Evolutionary conservation across 1,284 basidiomycete genomes (phyloP), one percentile per base, ranked within the genome.

Genomic region (Papiliotrema terrestris): DNA sequence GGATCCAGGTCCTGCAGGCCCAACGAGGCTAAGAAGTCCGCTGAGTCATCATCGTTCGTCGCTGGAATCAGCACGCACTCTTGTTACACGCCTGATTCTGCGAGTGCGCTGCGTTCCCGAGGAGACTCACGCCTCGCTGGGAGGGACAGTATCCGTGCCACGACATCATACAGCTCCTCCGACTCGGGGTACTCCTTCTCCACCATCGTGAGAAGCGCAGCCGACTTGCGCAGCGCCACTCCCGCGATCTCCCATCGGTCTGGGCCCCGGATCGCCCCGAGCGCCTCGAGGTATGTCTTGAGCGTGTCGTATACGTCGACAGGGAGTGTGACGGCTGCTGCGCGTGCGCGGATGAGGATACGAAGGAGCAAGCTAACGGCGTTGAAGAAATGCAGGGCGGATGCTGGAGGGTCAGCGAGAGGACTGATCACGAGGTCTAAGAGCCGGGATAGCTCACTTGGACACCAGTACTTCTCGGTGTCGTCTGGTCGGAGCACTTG

Each of bases 341-440:
- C 35, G 46, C 59, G 41, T 54, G 52, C 11, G 45, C 59, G 26
- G 45, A 54, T 20, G 49, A 62, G 60, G 25, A 67, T 49, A 17
- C 64, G 58, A 2, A 71, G 44, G 11, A 69, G 60, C 6, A 71
- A 47, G 8, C 58, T 61, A 17, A 52, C 64, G 13, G 57, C 55
- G 41, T 65, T 65, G 23, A 65, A 66, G 44, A 72, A 61, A 49
- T 71, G 69, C 42, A 65, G 62, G 8, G 62, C 62, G 0, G 65
- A 61, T 45, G 69, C 70, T 72, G 56, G 8, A n/a, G n/a, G 6
- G 29, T 32, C 14, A 32, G 22, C 41, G 29, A 26, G 32, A 13
- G 11, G 1, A 4, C 22, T 1, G 26, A 2, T n/a, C n/a, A n/a
- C 1, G 9, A 11, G 1, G 9, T 35, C n/a, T 19, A 15, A 14